Percentiles rank a stretch among this genome's conserved stretches.
phyloP scores from a whole-genome alignment of 225 moss, liverwort and hornwort genomes.

The Bryum argenteum region DNA sequence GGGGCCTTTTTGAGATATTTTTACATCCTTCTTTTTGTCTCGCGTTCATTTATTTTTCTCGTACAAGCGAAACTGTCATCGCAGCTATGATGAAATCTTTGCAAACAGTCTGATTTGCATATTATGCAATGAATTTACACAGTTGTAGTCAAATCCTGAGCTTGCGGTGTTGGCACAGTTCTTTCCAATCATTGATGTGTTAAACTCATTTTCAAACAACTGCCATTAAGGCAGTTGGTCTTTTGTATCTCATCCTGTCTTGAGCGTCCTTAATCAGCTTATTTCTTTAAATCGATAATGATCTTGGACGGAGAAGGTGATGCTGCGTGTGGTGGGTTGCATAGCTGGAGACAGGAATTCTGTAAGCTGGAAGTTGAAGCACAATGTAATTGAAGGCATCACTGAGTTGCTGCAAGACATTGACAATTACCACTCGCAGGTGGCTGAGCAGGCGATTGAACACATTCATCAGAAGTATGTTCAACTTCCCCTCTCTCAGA shows the following conservation, averaged over 20 bases:
- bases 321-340: conserved; percentile 28
- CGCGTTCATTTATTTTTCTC: not conserved
- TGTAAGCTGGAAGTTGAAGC: conserved; percentile 92
- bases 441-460: conserved; percentile 98
- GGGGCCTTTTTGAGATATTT: conserved; percentile 5
- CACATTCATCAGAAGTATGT: conserved; percentile 99
- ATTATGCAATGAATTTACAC: conserved; percentile 38
- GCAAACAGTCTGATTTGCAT: conserved; percentile 48
- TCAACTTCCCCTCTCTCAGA: not conserved
- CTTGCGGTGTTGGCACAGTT: conserved; percentile 16
- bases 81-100: conserved; percentile 37
- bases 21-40: not conserved
- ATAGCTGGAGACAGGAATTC: conserved; percentile 96
- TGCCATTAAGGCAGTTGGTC: not conserved
- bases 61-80: conserved; percentile 5
- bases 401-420: conserved; percentile 83
- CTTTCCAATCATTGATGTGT: not conserved
- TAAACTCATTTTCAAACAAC: no score
- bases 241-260: not conserved
- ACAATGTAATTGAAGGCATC: conserved; percentile 97
- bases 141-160: conserved; percentile 50
- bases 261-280: not conserved
- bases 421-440: conserved; percentile 85
- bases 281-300: not conserved
- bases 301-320: conserved; percentile 26